These are phyloP conservation scores for Noccaea bulbosa DNA, from an alignment of 345 rosid genomes.

Conservation along the genomic window DNA sequence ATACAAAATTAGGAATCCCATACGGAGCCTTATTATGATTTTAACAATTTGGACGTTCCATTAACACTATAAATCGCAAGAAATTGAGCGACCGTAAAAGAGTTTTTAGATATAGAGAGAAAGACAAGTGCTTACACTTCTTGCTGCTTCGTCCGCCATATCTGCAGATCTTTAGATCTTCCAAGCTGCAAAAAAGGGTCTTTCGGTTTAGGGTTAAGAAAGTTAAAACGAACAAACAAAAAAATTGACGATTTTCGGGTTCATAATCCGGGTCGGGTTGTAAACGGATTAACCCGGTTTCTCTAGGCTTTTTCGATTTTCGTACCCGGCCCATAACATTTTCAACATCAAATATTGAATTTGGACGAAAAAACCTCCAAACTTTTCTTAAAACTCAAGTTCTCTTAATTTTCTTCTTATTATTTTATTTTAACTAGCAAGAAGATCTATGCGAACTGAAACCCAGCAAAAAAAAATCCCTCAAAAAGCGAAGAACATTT, in stretches of 20 bases:
- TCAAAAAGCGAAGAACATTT: too few relatives aligned
- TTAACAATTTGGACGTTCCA: not conserved
- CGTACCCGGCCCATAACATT: too few relatives aligned
- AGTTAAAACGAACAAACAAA: not conserved
- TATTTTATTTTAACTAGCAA: too few relatives aligned
- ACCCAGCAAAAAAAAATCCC: too few relatives aligned
- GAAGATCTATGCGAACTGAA: too few relatives aligned
- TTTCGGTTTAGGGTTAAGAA: constrained; percentile 26
- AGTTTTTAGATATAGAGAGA: not conserved
- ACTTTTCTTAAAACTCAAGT: too few relatives aligned
- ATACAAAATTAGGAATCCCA: not conserved
- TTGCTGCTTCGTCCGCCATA: constrained; percentile 47
- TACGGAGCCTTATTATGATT: not conserved
- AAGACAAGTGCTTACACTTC: constrained; percentile 29
- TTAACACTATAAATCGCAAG: not conserved
- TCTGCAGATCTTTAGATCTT: constrained; percentile 35
- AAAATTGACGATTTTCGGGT: constrained; percentile 3
- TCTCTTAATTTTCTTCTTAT: too few relatives aligned
- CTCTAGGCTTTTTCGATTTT: too few relatives aligned
- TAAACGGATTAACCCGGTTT: too few relatives aligned
- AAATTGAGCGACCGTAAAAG: not conserved
- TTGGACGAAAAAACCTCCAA: too few relatives aligned
- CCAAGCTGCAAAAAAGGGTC: not conserved
- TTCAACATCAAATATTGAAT: too few relatives aligned
- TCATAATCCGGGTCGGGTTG: constrained; percentile 10